Conservation (phyloP, 306 rosid species). For the Alnus glutinosa region DNA sequence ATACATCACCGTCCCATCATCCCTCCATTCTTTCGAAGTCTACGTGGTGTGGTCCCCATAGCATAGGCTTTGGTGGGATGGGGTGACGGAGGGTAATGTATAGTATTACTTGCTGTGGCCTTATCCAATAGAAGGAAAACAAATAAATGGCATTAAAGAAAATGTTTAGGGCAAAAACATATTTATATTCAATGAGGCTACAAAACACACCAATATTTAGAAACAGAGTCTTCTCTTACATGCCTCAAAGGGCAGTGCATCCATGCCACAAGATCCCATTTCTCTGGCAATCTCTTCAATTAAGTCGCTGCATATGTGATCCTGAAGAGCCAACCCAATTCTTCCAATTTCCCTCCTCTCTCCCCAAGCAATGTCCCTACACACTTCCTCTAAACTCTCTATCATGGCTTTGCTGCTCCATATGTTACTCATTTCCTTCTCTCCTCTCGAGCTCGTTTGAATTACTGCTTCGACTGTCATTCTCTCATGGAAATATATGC, state of each 20-base stretch:
- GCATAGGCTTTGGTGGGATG: too few species aligned
- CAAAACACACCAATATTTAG: slow-evolving; percentile 21
- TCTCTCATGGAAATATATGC: slow-evolving; percentile 39
- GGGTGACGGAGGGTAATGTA: too few species aligned
- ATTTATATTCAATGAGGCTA: too few species aligned
- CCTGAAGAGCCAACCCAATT: slow-evolving; percentile 81
- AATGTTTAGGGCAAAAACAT: too few species aligned
- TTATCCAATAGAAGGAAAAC: too few species aligned
- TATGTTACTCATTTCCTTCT: slow-evolving; percentile 15
- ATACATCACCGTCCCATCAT: too few species aligned
- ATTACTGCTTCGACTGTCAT: slow-evolving; percentile 25
- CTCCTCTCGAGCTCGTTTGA: slow-evolving; percentile 21
- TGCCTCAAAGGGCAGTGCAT: slow-evolving; percentile 61
- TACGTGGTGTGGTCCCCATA: too few species aligned
- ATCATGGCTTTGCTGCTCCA: slow-evolving; percentile 55
- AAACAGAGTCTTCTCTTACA: slow-evolving; percentile 85
- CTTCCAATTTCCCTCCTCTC: slow-evolving; percentile 68
- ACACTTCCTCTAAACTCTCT: slow-evolving; percentile 66
- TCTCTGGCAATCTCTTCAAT: slow-evolving; percentile 65
- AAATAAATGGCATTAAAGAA: too few species aligned
- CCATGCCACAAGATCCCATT: slow-evolving; percentile 30
- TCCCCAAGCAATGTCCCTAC: slow-evolving; percentile 75
- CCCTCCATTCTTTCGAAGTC: too few species aligned
- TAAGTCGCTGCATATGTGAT: slow-evolving; percentile 71
- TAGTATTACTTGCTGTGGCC: too few species aligned